Percentiles rank a stretch among this genome's conserved stretches.
Conservation (phyloP, 345 rosid genomes). For the Eucalyptus sp. region DNA sequence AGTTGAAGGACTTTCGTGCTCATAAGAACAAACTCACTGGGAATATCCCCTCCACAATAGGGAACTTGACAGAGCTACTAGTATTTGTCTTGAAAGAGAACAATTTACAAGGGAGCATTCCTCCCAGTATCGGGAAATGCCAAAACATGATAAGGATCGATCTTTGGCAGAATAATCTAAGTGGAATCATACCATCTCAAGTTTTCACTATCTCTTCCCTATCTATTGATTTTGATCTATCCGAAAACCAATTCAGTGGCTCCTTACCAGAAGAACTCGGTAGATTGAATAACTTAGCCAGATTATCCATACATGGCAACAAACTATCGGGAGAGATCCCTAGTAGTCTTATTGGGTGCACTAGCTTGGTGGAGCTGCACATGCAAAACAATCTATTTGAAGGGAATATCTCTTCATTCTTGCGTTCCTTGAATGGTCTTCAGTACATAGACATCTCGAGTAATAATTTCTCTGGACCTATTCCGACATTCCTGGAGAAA, state of each 20-base stretch:
- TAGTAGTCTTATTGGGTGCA: background rate
- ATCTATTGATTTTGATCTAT: background rate
- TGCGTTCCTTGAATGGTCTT: background rate
- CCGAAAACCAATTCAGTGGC: background rate
- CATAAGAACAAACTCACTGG: background rate
- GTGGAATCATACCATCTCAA: slow-evolving; percentile 3
- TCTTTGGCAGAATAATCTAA: background rate
- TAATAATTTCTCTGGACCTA: background rate
- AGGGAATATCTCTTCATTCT: background rate
- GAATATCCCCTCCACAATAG: background rate
- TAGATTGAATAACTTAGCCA: background rate
- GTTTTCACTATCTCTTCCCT: background rate
- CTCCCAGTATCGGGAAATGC: background rate
- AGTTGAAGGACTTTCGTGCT: background rate
- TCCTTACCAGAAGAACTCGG: background rate
- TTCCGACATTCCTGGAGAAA: background rate
- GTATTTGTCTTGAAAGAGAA: background rate
- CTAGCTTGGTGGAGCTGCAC: background rate
- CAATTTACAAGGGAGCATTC: slow-evolving; percentile 1
- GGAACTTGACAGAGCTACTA: background rate
- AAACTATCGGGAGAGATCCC: background rate
- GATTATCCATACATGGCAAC: background rate
- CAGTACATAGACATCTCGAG: background rate
- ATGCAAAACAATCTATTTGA: background rate
- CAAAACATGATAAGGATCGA: background rate